These are phyloP conservation scores for Colletotrichum lentis DNA, from an alignment of 2,329 filamentous ascomycete genomes.

Conservation along the genomic window DNA sequence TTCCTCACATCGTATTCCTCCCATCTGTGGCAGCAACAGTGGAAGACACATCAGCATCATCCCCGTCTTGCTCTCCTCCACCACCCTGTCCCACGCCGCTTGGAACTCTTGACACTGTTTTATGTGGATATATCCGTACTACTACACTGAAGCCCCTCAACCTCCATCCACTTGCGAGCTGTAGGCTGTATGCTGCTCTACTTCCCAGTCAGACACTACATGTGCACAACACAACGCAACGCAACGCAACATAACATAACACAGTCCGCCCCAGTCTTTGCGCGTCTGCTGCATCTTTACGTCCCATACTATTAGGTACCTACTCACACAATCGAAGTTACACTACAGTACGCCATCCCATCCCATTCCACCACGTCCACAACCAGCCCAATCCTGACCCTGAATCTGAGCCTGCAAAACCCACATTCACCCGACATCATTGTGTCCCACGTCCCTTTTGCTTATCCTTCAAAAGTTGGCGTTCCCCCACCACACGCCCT, in stretches of 20 bases:
- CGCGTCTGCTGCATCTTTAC: slow-evolving; percentile 13
- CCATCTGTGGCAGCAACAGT: neutral
- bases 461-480: slow-evolving; percentile 35
- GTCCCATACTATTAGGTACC: too few species aligned
- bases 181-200: neutral
- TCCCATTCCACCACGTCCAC: neutral
- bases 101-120: neutral
- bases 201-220: neutral
- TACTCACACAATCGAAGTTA: too few species aligned
- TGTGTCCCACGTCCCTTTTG: slow-evolving; percentile 5
- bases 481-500: slow-evolving; percentile 33
- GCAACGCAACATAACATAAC: too few species aligned
- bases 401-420: slow-evolving; percentile 6
- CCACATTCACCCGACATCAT: slow-evolving; percentile 17
- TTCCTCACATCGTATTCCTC: neutral
- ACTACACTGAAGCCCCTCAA: neutral
- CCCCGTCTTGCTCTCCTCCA: neutral
- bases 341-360: neutral
- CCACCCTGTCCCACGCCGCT: neutral
- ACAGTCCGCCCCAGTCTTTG: neutral
- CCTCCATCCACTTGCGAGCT: neutral
- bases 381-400: neutral
- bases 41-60: neutral
- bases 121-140: too few species aligned
- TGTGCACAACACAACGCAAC: too few species aligned